Evolutionary conservation across 2,329 filamentous ascomycete genomes (phyloP).

Genomic region (Taxawa tesnikishii): DNA sequence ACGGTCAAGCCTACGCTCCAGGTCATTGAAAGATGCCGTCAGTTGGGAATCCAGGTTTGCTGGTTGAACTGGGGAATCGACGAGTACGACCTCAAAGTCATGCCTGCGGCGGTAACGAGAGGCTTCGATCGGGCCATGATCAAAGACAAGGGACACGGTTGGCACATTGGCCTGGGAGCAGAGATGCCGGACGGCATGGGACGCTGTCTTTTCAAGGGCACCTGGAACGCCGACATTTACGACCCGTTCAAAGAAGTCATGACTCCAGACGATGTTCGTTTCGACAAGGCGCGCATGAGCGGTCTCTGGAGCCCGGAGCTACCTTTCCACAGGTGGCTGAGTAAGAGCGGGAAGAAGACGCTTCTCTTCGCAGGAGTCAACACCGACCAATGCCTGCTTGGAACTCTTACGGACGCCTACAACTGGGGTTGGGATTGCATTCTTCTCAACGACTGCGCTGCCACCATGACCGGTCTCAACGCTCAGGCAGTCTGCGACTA

Average conservation of each 20-base stretch:
- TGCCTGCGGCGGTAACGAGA: slow-evolving; percentile 29
- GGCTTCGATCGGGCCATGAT: slow-evolving; percentile 23
- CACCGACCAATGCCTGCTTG: slow-evolving; percentile 30
- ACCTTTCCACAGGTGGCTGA: slow-evolving; percentile 27
- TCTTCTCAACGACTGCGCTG: slow-evolving; percentile 27
- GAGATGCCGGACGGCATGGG: slow-evolving; percentile 24
- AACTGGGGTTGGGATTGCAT: slow-evolving; percentile 30
- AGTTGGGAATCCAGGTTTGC: slow-evolving; percentile 26
- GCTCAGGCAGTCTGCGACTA: slow-evolving; percentile 28
- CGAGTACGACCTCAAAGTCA: slow-evolving; percentile 23
- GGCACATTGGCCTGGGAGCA: slow-evolving; percentile 28
- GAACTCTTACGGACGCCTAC: slow-evolving; percentile 29
- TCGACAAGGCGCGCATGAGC: slow-evolving; percentile 31
- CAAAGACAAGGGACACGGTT: slow-evolving; percentile 22
- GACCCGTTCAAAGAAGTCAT: slow-evolving; percentile 24
- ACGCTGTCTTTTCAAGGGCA: slow-evolving; percentile 27
- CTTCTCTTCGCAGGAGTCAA: slow-evolving; percentile 30
- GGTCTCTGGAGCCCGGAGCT: slow-evolving; percentile 28
- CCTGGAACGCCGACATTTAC: slow-evolving; percentile 31
- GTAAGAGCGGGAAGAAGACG: slow-evolving; percentile 27
- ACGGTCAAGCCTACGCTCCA: slow-evolving; percentile 24
- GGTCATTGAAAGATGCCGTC: slow-evolving; percentile 26
- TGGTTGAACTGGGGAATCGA: slow-evolving; percentile 31
- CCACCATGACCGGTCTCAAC: slow-evolving; percentile 26
- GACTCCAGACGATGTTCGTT: slow-evolving; percentile 26